Evolutionary conservation across 176 grass and related monocot species (phyloP).

Genomic region (Urochloa ruziziensis): DNA sequence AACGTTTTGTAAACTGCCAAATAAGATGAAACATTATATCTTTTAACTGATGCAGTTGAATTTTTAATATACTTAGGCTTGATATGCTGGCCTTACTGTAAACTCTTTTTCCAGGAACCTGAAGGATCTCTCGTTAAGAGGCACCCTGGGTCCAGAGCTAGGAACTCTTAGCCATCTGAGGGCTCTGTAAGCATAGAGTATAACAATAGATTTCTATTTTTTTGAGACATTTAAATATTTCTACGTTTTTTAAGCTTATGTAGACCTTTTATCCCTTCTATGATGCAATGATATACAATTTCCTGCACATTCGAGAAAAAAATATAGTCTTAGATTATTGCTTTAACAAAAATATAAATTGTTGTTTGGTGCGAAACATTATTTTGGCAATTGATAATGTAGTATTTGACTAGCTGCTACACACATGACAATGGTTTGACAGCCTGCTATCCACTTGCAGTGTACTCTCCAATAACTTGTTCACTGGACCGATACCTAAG

Average conservation of each 20-base stretch:
- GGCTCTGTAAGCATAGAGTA: constrained; percentile 90
- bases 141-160: constrained; percentile 77
- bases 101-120: constrained; percentile 65
- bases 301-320: not conserved
- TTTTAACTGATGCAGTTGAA: not conserved
- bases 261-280: not conserved
- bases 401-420: not conserved
- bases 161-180: constrained; percentile 67
- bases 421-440: constrained; percentile 20
- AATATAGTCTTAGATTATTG: constrained; percentile 33
- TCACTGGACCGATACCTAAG: constrained; percentile 75
- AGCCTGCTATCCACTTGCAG: constrained; percentile 39
- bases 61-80: constrained; percentile 2
- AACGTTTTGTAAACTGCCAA: not conserved
- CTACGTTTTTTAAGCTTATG: not conserved
- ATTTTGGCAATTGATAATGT: not conserved
- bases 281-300: not conserved
- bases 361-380: not conserved
- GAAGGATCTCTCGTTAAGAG: constrained; percentile 69
- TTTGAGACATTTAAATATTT: too few relatives aligned
- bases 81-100: constrained; percentile 3
- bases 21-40: not conserved
- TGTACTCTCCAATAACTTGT: constrained; percentile 74
- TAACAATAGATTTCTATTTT: not conserved
- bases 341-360: constrained; percentile 22